Conservation (phyloP, 2,329 filamentous ascomycete genomes). For the Cercospora janseana region DNA sequence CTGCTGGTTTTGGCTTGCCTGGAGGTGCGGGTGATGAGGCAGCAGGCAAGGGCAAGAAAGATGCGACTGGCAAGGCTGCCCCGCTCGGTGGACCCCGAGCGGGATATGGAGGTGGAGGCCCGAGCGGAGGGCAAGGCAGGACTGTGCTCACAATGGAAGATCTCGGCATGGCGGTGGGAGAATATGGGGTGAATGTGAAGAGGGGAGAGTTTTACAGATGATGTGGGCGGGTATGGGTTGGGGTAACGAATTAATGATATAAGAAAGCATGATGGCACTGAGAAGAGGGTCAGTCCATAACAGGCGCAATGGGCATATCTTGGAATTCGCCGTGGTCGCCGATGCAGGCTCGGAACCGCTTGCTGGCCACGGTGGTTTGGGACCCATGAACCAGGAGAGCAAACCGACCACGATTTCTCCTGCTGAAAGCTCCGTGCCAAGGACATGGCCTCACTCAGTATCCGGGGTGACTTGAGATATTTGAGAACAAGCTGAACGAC, state of each 20-base stretch:
- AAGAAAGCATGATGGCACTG: constrained; percentile 13
- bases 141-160: constrained; percentile 99
- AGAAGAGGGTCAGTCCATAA: not conserved
- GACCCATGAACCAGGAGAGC: no score
- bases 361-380: no score
- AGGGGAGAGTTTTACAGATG: constrained; percentile 93
- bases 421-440: no score
- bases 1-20: constrained; percentile 61
- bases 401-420: no score
- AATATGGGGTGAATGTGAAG: constrained; percentile 98
- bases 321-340: no score
- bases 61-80: constrained; percentile 36
- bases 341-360: no score
- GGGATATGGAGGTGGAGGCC: constrained; percentile 75
- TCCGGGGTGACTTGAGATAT: no score
- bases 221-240: no score
- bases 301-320: no score
- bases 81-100: constrained; percentile 51
- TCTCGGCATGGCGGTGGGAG: constrained; percentile 92
- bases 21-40: constrained; percentile 55
- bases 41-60: constrained; percentile 52
- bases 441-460: no score
- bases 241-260: not conserved
- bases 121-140: constrained; percentile 81
- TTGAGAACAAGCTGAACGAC: no score